phyloP scores from a whole-genome alignment of 768 basidiomycete genomes.

The Rhodotorula kratochvilovae region DNA sequence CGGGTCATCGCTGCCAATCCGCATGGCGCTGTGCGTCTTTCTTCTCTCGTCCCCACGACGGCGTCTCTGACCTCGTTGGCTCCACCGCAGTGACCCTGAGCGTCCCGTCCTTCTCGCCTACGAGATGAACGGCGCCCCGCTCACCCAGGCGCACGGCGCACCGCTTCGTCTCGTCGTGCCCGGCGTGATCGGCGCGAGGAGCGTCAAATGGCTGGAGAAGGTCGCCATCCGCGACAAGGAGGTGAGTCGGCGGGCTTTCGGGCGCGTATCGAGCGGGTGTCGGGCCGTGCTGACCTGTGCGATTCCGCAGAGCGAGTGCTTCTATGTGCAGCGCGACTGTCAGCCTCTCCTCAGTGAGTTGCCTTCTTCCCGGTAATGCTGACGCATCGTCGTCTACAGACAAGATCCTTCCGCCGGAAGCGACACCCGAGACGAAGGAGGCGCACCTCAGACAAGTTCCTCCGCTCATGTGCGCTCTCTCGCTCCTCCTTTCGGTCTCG shows the following conservation, averaged over 20 bases:
- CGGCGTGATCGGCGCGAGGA: conserved; percentile 64
- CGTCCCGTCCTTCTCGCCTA: conserved; percentile 37
- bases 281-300: not conserved
- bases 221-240: conserved; percentile 50
- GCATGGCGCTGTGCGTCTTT: conserved; percentile 12
- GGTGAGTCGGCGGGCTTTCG: not conserved
- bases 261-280: not conserved
- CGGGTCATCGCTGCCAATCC: conserved; percentile 19
- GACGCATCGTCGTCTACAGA: not conserved
- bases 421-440: conserved; percentile 17
- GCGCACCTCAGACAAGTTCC: conserved; percentile 11
- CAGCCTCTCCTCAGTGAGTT: not conserved
- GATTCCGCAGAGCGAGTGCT: conserved; percentile 2
- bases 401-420: conserved; percentile 27
- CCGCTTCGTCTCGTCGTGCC: conserved; percentile 51
- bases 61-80: no score
- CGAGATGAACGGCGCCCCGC: conserved; percentile 25
- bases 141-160: conserved; percentile 33
- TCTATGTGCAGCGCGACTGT: conserved; percentile 22
- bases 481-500: no score
- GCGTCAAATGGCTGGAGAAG: conserved; percentile 71
- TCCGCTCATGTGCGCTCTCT: conserved; percentile 8
- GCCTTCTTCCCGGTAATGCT: no score
- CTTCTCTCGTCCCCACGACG: not conserved
- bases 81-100: conserved; percentile 15